Evolutionary conservation across 2,329 filamentous ascomycete species (phyloP), one percentile per base, ranked within the genome.

Genomic region (Fusarium buxicola): DNA sequence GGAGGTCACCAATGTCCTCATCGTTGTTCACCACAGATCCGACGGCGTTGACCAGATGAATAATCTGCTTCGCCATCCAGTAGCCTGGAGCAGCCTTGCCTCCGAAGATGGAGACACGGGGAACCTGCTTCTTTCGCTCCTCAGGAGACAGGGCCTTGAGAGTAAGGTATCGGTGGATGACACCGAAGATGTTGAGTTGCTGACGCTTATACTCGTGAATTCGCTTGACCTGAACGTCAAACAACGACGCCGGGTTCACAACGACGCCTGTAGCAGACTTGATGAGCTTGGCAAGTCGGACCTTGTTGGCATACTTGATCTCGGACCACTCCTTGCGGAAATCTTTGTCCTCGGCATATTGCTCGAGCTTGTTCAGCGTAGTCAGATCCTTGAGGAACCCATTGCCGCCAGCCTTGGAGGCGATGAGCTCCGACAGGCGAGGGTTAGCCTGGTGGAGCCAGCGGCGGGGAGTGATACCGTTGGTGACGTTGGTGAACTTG

Each of bases 11-110:
- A 73, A 98, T 89, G 30, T 98, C 95, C 38, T 87, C 83, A 72
- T 99, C 95, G 35, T 92, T 91, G 82, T 99, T 99, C 69, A 99
- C 90, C 3, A 98, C 91, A 13, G 87, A 81, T 5, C 92, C 93
- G 24, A 98, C 95, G 60, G 89, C 90, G 81, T 97, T 98, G 82
- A 99, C 89, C 55, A 99, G 86, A 75, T 98, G 94, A 70, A 99
- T 99, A 68, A 97, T 93, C 35, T 95, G 96, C 86, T 99, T 99
- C 32, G 95, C 95, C 95, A 98, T 99, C 95, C 95, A 99, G 83
- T 99, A 99, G 13, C 95, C 95, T 0, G 95, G 95, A 2, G 95
- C 95, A 24, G 95, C 95, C 81, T 99, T 99, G 71, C 95, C 95
- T 74, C 95, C 95, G 75, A 99, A 98, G 76, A 99, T 96, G 55